Percentiles rank a stretch among this genome's conserved stretches.
Evolutionary conservation across 306 rosid species (phyloP).

Genomic region (Canavalia gladiata): DNA sequence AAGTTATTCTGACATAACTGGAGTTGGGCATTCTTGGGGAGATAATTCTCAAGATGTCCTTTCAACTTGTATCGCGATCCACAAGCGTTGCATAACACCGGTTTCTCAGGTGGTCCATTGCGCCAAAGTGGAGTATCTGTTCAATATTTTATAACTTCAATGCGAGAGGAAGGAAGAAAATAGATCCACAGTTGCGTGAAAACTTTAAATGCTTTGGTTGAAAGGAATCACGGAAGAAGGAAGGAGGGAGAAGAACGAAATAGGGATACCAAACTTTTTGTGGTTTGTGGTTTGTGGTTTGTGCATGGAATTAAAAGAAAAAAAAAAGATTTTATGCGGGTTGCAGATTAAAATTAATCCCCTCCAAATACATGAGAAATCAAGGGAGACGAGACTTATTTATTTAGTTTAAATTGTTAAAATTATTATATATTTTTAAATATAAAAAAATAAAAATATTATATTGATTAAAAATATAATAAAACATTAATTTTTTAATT

Average conservation of each 20-base stretch:
- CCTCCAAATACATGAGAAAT: no score
- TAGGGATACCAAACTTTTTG: neutral
- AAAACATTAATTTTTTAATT: no score
- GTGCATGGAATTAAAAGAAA: neutral
- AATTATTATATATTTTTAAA: no score
- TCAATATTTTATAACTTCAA: neutral
- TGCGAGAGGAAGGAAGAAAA: neutral
- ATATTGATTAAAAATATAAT: no score
- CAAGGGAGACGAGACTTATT: no score
- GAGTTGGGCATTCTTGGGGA: slow-evolving; percentile 26
- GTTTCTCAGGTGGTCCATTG: slow-evolving; percentile 46
- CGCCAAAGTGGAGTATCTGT: slow-evolving; percentile 53
- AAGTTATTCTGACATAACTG: neutral
- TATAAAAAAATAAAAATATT: no score
- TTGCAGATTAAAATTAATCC: no score
- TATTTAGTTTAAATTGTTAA: no score
- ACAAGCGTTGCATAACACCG: slow-evolving; percentile 50
- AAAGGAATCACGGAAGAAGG: neutral
- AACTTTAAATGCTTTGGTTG: no score
- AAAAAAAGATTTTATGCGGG: no score
- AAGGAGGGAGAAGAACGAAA: no score
- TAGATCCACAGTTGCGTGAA: neutral
- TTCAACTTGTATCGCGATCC: slow-evolving; percentile 35
- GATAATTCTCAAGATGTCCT: slow-evolving; percentile 35
- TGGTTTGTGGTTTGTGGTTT: no score